A percentile compares a stretch with the other conserved stretches of the same genome.
Conservation (phyloP, 345 rosid species). For the Eucalyptus polybractea region DNA sequence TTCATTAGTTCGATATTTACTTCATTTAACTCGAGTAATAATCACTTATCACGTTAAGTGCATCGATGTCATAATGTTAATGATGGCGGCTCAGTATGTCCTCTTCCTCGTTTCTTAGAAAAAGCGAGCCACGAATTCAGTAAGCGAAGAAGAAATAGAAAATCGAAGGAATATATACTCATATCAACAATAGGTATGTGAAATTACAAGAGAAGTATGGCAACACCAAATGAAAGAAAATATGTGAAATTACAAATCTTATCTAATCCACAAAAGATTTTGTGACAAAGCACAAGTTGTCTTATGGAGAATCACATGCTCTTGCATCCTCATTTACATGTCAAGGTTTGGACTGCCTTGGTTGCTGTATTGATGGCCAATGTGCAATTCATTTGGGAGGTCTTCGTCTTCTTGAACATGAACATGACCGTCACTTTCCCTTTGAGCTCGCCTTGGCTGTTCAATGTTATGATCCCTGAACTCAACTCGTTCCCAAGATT, state of each 20-base stretch:
- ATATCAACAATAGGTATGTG: background rate
- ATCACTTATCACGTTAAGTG: background rate
- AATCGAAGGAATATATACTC: background rate
- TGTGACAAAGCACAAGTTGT: background rate
- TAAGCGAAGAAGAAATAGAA: background rate
- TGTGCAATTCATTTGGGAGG: background rate
- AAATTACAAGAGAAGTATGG: background rate
- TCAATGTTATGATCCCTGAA: background rate
- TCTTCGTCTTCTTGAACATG: slow-evolving; percentile 1
- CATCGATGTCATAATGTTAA: background rate
- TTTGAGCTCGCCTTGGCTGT: background rate
- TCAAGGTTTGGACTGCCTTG: background rate
- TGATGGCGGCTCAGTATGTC: background rate
- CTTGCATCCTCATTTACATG: background rate
- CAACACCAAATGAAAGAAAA: background rate
- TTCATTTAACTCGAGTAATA: background rate
- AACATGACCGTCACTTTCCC: background rate
- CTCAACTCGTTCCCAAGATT: background rate
- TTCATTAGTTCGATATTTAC: background rate
- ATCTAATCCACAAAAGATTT: background rate
- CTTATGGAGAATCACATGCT: background rate
- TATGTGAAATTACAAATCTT: background rate
- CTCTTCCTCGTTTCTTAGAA: background rate
- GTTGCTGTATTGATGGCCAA: background rate
- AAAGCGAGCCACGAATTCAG: background rate